Conservation (phyloP, 202 grass and related monocot species). For the Hordeum pubiflorum region DNA sequence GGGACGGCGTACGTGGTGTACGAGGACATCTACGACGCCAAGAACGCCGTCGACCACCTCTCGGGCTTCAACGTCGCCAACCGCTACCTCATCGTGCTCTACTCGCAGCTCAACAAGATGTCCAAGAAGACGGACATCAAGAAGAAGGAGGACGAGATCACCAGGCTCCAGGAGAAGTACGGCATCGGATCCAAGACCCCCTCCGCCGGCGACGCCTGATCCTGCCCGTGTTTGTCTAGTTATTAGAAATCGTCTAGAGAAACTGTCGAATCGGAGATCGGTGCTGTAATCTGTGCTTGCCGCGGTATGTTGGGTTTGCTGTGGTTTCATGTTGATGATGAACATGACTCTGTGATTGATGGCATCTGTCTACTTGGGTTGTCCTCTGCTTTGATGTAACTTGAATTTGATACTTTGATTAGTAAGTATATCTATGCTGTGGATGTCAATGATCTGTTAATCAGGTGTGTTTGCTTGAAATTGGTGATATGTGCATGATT, state of each 20-base stretch:
- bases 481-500: background rate
- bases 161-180: slow-evolving; percentile 85
- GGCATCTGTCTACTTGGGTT: background rate
- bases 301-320: no score
- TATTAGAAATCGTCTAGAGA: background rate
- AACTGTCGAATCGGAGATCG: background rate
- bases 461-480: background rate
- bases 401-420: background rate
- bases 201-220: background rate
- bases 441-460: background rate
- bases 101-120: slow-evolving; percentile 97
- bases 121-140: slow-evolving; percentile 75
- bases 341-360: background rate
- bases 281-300: no score
- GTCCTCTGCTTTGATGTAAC: background rate
- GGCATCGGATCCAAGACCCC: slow-evolving; percentile 56
- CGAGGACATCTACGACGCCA: slow-evolving; percentile 99
- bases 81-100: slow-evolving; percentile 97
- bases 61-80: slow-evolving; percentile 99
- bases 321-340: background rate
- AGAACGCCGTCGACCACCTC: slow-evolving; percentile 98
- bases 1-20: slow-evolving; percentile 98
- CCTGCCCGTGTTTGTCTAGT: background rate
- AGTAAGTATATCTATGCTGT: background rate
- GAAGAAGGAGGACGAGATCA: slow-evolving; percentile 97